Base-by-base conservation (phyloP, 1,139 yeast species). In the Maudiozyma humilis region DNA sequence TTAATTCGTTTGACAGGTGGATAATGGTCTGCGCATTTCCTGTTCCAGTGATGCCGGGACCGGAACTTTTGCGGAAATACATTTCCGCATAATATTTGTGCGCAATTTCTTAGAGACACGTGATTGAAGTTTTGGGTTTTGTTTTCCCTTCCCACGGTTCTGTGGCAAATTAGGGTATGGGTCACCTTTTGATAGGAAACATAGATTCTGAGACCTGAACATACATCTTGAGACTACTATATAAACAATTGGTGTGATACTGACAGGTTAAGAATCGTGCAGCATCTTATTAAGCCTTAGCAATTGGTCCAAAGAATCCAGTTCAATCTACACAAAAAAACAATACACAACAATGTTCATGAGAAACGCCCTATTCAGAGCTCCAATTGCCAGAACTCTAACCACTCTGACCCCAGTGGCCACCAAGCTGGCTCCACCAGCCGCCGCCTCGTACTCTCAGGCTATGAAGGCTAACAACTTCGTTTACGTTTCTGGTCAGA, bases 391-490 rank as follows among this genome's bases (percentile, higher is more conserved):
- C n/a, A 58, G 63, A 51, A 45, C 51, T 35, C 52, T 60, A 56
- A 50, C 55, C 35, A 57, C 58, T n/a, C 48, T 59, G 38, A 59
- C 63, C 14, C 62, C 64, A 25, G 62, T 60, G 16, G 71, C 73
- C 59, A 82, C 95, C 45, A 73, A 78, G 51, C 73, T 73, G 53
- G 96, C 96, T 32, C 96, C 97, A 57, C 87, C 94, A 49, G 95
- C 96, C 51, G 96, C 95, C 41, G 96, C 96, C 44, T 79, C 95
- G 16, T 89, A 89, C 68, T 84, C 95, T 36, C 96, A 88, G 66
- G 96, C 96, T 41, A 76, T 88, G 66, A 88, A 84, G 70, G 91
- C 79, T 51, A 82, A 82, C 63, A 88, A 88, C 46, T 79, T 87
- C 65, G 68, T 91, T 63, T 91, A 84, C 65, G 89, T 91, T 48